Conservation (phyloP, 2,329 filamentous ascomycete genomes). For the Diaporthe helianthi region DNA sequence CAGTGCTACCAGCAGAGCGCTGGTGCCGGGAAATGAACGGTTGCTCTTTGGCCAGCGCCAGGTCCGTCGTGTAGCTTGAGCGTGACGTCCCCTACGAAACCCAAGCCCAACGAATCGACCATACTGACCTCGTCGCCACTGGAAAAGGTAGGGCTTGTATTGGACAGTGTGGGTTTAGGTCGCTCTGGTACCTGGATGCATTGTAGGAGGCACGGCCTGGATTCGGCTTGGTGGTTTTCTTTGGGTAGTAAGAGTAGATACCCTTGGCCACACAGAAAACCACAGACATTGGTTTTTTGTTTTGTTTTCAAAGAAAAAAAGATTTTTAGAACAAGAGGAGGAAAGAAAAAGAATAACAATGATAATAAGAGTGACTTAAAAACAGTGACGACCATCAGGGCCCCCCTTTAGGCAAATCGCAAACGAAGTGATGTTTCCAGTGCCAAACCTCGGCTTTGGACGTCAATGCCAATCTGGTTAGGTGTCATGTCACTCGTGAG, state of each 20-base stretch:
- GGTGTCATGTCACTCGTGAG: not conserved
- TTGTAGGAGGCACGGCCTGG: not conserved
- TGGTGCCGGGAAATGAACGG: not conserved
- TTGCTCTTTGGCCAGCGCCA: not conserved
- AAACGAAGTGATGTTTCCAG: not conserved
- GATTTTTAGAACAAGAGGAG: too few relatives aligned
- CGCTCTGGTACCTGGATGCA: not conserved
- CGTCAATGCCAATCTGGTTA: too few relatives aligned
- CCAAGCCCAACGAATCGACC: not conserved
- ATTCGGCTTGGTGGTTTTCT: not conserved
- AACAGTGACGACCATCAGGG: too few relatives aligned
- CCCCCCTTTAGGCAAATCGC: not conserved
- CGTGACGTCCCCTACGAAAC: not conserved
- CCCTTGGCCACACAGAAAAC: not conserved
- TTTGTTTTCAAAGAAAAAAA: too few relatives aligned
- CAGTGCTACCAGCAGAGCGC: not conserved
- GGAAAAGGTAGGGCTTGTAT: not conserved
- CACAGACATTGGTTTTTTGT: not conserved
- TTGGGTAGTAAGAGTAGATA: constrained; percentile 25
- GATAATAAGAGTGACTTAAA: too few relatives aligned
- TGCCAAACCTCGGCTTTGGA: too few relatives aligned
- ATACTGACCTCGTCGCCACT: not conserved
- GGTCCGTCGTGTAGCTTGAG: not conserved
- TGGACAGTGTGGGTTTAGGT: not conserved
- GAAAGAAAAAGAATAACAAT: too few relatives aligned